Evolutionary conservation across 2,329 filamentous ascomycete species (phyloP), one percentile per base, ranked within the genome.

Genomic region (Venturia pyrina): DNA sequence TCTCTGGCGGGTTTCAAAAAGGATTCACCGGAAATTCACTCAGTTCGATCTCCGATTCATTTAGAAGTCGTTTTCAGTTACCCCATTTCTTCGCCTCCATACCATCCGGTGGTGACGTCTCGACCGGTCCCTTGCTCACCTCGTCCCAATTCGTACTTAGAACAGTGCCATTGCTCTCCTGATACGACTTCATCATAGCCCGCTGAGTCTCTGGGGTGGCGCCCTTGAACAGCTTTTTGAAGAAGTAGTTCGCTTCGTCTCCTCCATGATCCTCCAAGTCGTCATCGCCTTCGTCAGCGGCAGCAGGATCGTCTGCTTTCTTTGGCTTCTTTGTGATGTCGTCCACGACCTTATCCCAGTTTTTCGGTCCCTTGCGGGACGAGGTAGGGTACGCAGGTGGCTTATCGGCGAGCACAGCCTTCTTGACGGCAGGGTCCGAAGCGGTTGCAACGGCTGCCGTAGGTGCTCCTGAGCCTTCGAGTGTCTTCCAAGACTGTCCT

Each of bases 121-220:
- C 85, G 34, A 97, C 89, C 32, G 79, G 88, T 21, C 85, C 86
- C 68, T 82, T 84, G 63, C 85, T 85, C 24, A 97, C 93, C 68
- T 96, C 89, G 11, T 79, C 78, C 95, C 95, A 99, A 74, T 93
- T 91, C 0, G 95, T 99, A 76, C 91, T 97, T 62, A 99, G 79
- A 2, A 90, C 85, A 0, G 95, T 99, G 5, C 95, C 95, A 70
- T 96, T 95, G 76, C 93, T 97, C 81, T 99, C 93, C 17, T 87
- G 83, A 73, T 91, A 98, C 73, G 91, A 96, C 85, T 99, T 99
- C 86, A 96, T 91, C 95, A 99, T 99, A 10, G 95, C 95, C 1
- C 92, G 86, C 73, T 87, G 87, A 67, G 91, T 90, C 71, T 99
- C 93, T 0, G 88, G 85, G 62, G 89, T 87, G 0, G 91, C 87